These are phyloP conservation scores for Pelargonium fulgidum DNA, from an alignment of 441 rosid genomes.

Conservation along the genomic window DNA sequence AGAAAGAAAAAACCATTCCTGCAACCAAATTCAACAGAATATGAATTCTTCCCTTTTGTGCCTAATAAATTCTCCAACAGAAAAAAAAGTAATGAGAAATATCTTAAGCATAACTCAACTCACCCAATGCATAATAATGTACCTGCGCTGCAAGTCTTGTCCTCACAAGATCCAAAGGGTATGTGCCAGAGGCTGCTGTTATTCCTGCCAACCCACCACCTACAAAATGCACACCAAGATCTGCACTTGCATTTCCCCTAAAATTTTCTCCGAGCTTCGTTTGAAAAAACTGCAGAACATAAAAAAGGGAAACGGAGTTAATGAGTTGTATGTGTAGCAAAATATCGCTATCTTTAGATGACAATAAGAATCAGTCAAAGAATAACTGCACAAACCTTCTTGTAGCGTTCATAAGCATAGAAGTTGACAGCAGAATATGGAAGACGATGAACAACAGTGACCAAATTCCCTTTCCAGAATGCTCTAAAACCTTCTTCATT, in stretches of 20 bases:
- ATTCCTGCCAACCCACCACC: slow-evolving; percentile 94
- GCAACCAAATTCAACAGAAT: not conserved
- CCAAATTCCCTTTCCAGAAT: slow-evolving; percentile 91
- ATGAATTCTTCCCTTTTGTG: not conserved
- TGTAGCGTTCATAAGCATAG: slow-evolving; percentile 75
- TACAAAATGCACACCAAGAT: slow-evolving; percentile 58
- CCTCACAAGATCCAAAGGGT: slow-evolving; percentile 95
- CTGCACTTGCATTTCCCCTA: slow-evolving; percentile 43
- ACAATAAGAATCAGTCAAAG: not conserved
- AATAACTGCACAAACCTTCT: slow-evolving; percentile 38
- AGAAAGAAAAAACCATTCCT: slow-evolving; percentile 7
- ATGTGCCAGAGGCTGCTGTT: slow-evolving; percentile 84
- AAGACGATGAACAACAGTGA: slow-evolving; percentile 80
- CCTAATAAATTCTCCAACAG: not conserved
- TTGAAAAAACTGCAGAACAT: slow-evolving; percentile 47
- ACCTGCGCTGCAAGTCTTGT: slow-evolving; percentile 97
- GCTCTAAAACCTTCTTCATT: slow-evolving; percentile 84
- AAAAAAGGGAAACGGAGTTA: slow-evolving; percentile 7
- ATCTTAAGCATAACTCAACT: not conserved
- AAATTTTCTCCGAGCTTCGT: slow-evolving; percentile 44
- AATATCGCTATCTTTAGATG: not conserved
- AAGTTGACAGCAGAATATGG: slow-evolving; percentile 85
- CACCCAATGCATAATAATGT: slow-evolving; percentile 11
- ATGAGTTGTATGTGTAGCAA: not conserved
- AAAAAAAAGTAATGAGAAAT: not conserved